Percentiles rank a stretch among this genome's conserved stretches.
These are phyloP conservation scores for Chlorociboria aeruginascens DNA, from an alignment of 495 filamentous ascomycete genomes.

Conservation along the genomic window DNA sequence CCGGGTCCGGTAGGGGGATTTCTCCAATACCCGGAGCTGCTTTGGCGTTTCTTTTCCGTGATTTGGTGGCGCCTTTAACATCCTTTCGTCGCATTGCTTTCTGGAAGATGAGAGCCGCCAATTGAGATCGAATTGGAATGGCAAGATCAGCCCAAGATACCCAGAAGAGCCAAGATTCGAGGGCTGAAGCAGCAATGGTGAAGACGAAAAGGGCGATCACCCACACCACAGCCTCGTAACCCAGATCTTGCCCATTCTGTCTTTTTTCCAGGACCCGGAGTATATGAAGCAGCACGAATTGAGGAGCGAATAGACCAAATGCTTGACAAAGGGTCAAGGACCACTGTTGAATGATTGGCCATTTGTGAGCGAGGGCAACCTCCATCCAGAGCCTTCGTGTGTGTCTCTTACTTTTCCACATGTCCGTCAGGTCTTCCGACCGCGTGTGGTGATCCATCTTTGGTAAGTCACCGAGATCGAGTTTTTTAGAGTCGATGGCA, in stretches of 20 bases:
- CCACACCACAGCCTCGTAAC: slow-evolving; percentile 51
- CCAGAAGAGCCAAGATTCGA: slow-evolving; percentile 56
- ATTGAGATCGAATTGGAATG: slow-evolving; percentile 54
- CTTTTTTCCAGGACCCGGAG: slow-evolving; percentile 50
- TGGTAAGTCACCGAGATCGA: slow-evolving; percentile 51
- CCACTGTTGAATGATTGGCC: slow-evolving; percentile 41
- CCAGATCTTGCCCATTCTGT: slow-evolving; percentile 24
- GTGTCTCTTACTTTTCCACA: slow-evolving; percentile 38
- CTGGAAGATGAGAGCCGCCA: slow-evolving; percentile 62
- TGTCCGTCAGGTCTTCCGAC: slow-evolving; percentile 29
- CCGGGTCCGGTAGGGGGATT: background rate
- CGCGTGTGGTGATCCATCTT: slow-evolving; percentile 41
- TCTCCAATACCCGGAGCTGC: slow-evolving; percentile 2
- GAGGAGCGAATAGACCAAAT: slow-evolving; percentile 53
- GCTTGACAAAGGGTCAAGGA: slow-evolving; percentile 38
- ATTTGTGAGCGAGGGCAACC: slow-evolving; percentile 42
- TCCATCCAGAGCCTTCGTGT: slow-evolving; percentile 49
- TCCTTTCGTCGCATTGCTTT: slow-evolving; percentile 76
- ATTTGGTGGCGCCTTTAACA: slow-evolving; percentile 44
- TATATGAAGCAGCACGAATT: slow-evolving; percentile 55
- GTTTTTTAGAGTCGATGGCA: slow-evolving; percentile 35
- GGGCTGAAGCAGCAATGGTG: slow-evolving; percentile 41
- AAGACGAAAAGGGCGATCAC: slow-evolving; percentile 47
- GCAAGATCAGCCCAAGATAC: slow-evolving; percentile 48
- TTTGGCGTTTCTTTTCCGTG: slow-evolving; percentile 23